A percentile compares a stretch with the other conserved stretches of the same genome.
Evolutionary conservation across 805 yeast genomes (phyloP).

Genomic region (Kodamaea leandrae): DNA sequence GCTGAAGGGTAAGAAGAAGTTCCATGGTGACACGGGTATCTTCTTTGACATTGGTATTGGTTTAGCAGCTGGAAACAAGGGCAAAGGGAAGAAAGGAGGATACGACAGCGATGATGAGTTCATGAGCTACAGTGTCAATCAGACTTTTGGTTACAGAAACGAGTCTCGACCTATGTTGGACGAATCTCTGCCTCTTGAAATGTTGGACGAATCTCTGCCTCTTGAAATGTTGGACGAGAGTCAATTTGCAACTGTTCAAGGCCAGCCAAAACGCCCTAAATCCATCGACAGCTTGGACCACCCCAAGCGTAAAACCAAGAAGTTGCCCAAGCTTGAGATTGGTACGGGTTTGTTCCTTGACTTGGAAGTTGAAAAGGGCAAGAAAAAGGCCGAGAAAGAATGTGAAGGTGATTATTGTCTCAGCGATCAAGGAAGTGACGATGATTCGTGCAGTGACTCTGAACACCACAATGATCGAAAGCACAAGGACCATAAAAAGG

Average conservation of each 20-base stretch:
- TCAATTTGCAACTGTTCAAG: background rate
- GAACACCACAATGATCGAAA: background rate
- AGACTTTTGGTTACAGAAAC: too few species aligned
- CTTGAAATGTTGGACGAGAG: too few species aligned
- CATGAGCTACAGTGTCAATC: too few species aligned
- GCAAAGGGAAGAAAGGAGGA: background rate
- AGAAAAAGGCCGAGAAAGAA: constrained; percentile 2
- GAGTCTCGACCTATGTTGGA: too few species aligned
- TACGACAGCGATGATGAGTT: background rate
- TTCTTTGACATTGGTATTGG: constrained; percentile 10
- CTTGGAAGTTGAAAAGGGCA: constrained; percentile 5
- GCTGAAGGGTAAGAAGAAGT: constrained; percentile 6
- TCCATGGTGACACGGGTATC: constrained; percentile 10
- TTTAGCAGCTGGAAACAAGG: constrained; percentile 1
- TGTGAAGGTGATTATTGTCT: constrained; percentile 8
- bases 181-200: too few species aligned
- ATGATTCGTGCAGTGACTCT: background rate
- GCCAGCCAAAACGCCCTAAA: background rate
- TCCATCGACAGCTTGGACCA: constrained; percentile 2
- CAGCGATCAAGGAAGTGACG: background rate
- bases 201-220: too few species aligned
- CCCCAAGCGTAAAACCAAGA: background rate
- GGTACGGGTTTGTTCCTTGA: constrained; percentile 11
- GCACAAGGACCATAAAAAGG: background rate
- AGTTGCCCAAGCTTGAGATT: constrained; percentile 3